These are phyloP conservation scores for Aspergillus fructus DNA, from an alignment of 2,329 filamentous ascomycete genomes.

Conservation along the genomic window DNA sequence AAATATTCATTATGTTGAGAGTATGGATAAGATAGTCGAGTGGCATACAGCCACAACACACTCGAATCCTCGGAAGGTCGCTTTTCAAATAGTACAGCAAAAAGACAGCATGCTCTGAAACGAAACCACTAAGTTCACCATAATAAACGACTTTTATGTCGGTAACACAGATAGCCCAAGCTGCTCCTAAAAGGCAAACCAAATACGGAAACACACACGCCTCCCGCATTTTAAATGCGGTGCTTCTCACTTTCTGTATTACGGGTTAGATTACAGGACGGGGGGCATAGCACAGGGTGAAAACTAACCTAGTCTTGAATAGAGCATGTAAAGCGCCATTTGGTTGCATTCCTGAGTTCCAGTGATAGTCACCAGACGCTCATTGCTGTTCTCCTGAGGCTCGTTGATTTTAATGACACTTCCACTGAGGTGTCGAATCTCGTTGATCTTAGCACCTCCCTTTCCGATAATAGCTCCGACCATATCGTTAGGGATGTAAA, in stretches of 20 bases:
- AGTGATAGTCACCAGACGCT: constrained; percentile 94
- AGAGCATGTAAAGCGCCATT: constrained; percentile 99
- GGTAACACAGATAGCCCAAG: constrained; percentile 21
- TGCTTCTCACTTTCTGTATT: constrained; percentile 72
- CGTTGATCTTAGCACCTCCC: constrained; percentile 98
- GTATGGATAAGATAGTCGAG: constrained; percentile 10
- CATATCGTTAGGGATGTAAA: constrained; percentile 99
- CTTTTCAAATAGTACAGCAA: constrained; percentile 37
- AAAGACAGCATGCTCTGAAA: constrained; percentile 16
- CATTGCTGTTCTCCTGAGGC: constrained; percentile 97
- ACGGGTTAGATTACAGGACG: constrained; percentile 6
- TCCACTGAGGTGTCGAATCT: constrained; percentile 93
- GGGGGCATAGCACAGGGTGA: not conserved
- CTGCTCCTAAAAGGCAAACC: constrained; percentile 18
- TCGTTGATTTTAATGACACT: constrained; percentile 99
- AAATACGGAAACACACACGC: constrained; percentile 12
- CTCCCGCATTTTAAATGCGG: constrained; percentile 53
- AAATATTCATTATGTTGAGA: constrained; percentile 1
- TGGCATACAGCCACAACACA: not conserved
- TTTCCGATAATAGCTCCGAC: constrained; percentile 99
- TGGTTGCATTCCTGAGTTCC: constrained; percentile 98
- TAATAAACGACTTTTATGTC: constrained; percentile 15
- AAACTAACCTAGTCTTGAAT: constrained; percentile 81
- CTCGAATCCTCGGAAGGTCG: constrained; percentile 11
- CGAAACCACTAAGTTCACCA: constrained; percentile 20